These are phyloP conservation scores for Trichoderma parareesei DNA, from an alignment of 495 filamentous ascomycete genomes.

Conservation along the genomic window DNA sequence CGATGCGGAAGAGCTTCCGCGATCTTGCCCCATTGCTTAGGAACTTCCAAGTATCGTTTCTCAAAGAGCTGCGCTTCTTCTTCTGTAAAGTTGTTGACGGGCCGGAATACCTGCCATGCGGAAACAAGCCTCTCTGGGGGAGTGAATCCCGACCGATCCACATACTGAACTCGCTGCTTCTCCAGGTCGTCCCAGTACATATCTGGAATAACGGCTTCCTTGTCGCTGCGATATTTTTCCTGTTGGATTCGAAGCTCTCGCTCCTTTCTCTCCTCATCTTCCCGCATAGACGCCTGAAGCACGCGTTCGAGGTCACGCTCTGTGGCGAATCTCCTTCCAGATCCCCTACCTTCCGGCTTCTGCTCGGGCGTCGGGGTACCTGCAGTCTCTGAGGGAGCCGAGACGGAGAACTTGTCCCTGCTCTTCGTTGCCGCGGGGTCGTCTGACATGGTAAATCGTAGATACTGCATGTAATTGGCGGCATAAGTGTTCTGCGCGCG, in stretches of 20 bases:
- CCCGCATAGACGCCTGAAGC: conserved; percentile 66
- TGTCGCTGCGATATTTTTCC: conserved; percentile 65
- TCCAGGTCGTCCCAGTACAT: conserved; percentile 55
- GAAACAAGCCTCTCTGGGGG: conserved; percentile 57
- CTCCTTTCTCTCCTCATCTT: conserved; percentile 65
- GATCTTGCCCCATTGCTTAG: conserved; percentile 91
- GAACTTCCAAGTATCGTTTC: conserved; percentile 66
- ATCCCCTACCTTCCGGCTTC: conserved; percentile 53
- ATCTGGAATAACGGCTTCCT: conserved; percentile 76
- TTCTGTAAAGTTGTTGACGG: conserved; percentile 72
- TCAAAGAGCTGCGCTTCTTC: conserved; percentile 74
- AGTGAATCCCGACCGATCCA: conserved; percentile 65
- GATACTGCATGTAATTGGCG: conserved; percentile 36
- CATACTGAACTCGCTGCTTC: conserved; percentile 47
- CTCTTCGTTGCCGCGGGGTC: conserved; percentile 40
- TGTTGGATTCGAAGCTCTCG: conserved; percentile 59
- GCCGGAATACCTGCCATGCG: conserved; percentile 65
- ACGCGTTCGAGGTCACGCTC: conserved; percentile 73
- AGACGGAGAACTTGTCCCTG: conserved; percentile 31
- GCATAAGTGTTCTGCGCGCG: conserved; percentile 26
- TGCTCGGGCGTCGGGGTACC: conserved; percentile 37
- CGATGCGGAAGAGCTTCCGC: conserved; percentile 63
- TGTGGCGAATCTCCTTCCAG: conserved; percentile 45
- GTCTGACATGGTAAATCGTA: conserved; percentile 43
- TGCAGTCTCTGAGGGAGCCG: conserved; percentile 17